Conservation (phyloP, 2,329 filamentous ascomycete species). For the Epichloe festucae region DNA sequence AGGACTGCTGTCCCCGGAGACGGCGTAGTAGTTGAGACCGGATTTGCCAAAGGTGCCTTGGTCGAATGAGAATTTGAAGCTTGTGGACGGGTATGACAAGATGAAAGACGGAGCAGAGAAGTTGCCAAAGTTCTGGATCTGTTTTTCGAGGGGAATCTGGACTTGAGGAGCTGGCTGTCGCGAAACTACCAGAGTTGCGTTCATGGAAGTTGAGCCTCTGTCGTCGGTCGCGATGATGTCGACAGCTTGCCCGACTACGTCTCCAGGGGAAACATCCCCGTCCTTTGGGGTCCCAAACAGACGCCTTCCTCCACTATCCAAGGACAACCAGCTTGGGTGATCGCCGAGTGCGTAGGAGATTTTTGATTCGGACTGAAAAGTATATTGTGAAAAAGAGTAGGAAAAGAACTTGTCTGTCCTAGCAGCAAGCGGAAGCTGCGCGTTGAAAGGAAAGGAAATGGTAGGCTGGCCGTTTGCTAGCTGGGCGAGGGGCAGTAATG, state of each 20-base stretch:
- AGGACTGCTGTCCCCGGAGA: slow-evolving; percentile 64
- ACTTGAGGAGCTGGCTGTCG: slow-evolving; percentile 40
- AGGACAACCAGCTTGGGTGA: slow-evolving; percentile 60
- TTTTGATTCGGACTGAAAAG: slow-evolving; percentile 53
- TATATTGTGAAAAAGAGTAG: slow-evolving; percentile 60
- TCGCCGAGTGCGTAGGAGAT: slow-evolving; percentile 55
- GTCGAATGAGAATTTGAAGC: slow-evolving; percentile 41
- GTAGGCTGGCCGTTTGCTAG: slow-evolving; percentile 26
- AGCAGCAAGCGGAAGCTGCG: slow-evolving; percentile 71
- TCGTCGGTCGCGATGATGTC: slow-evolving; percentile 56
- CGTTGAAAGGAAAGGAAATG: slow-evolving; percentile 62
- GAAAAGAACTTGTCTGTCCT: slow-evolving; percentile 53
- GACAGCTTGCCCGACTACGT: slow-evolving; percentile 48
- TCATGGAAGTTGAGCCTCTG: slow-evolving; percentile 48
- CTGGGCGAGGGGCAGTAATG: slow-evolving; percentile 16
- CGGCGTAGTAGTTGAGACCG: slow-evolving; percentile 60
- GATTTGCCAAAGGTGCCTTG: slow-evolving; percentile 48
- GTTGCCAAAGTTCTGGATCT: slow-evolving; percentile 44
- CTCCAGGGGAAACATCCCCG: slow-evolving; percentile 31
- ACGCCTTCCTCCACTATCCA: slow-evolving; percentile 51
- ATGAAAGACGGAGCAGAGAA: slow-evolving; percentile 49
- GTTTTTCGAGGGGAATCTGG: slow-evolving; percentile 41
- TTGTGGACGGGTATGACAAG: slow-evolving; percentile 37
- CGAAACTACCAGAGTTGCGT: slow-evolving; percentile 59
- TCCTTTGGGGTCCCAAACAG: slow-evolving; percentile 58